Evolutionary conservation across 495 filamentous ascomycete species (phyloP), one percentile per base, ranked within the genome.

Genomic region (Thermothielavioides terrestris): DNA sequence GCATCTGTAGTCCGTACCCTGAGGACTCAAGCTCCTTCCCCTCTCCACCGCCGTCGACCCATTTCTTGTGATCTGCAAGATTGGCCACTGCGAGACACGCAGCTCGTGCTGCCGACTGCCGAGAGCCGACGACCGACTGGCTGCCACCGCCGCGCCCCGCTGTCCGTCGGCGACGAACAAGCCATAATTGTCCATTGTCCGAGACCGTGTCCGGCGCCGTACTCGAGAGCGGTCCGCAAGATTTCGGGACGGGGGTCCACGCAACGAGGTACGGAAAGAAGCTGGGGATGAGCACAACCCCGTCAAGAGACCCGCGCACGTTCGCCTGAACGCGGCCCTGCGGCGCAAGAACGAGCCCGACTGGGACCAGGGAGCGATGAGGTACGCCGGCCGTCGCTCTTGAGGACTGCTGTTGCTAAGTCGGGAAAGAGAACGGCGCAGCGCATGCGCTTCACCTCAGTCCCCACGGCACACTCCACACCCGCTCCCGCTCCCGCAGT

Each of bases 1-100:
- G n/a, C n/a, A n/a, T n/a, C n/a, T n/a, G n/a, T 55, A 49, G 49
- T 61, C 55, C 55, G 50, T 51, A 44, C 46, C 34, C 30, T 18
- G 30, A 17, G 20, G 18, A 30, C 34, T 35, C 46, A 20, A 34
- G 11, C 49, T 44, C 47, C 9, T 37, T 34, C 31, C 32, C 31
- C 15, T 40, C 23, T 32, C 45, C 25, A 42, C 25, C 34, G 35
- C 35, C 35, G 27, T 21, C 15, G 30, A 25, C 28, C 22, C 37
- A 18, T 34, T n/a, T 20, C 30, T n/a, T n/a, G n/a, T 4, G 28
- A 42, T 32, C 37, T 17, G 14, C 37, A 7, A 31, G 18, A 23
- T 10, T 34, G 38, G 23, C 42, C n/a, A 22, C 30, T 42, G 22
- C 31, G 25, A 45, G 17, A 44, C 31, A 36, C 43, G 27, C 18